These are phyloP conservation scores for Posidonia australis DNA, from an alignment of 106 monocot species.

Conservation along the genomic window DNA sequence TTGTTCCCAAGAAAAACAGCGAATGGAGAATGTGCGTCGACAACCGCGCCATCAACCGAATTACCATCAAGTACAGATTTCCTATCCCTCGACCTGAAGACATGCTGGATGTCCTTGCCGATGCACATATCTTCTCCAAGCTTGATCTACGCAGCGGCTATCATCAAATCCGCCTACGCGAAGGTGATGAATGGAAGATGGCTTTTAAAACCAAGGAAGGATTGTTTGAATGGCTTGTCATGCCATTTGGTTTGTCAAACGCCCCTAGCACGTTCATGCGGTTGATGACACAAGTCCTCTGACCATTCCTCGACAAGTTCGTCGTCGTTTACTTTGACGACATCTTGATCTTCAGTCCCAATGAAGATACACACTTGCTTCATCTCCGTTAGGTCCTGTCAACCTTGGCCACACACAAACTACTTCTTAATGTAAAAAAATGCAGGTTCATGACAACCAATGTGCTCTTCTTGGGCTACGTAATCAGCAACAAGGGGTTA, in stretches of 20 bases:
- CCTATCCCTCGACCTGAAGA: background rate
- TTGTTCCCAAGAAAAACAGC: background rate
- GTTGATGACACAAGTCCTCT: background rate
- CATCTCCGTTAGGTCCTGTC: background rate
- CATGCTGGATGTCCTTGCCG: background rate
- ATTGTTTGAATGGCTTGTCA: background rate
- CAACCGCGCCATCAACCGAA: background rate
- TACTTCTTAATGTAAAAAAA: background rate
- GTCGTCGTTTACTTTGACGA: background rate
- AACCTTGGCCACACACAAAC: background rate
- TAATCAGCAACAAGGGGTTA: background rate
- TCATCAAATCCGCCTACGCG: background rate
- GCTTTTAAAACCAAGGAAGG: background rate
- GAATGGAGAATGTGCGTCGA: background rate
- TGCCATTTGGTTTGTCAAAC: background rate
- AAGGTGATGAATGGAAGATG: background rate
- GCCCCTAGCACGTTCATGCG: slow-evolving; percentile 3
- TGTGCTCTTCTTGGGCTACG: background rate
- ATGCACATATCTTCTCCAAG: background rate
- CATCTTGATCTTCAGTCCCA: background rate
- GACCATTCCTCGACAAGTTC: background rate
- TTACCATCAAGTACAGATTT: background rate
- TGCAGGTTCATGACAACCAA: background rate
- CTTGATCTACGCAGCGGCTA: background rate
- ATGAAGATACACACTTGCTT: background rate